These are phyloP conservation scores for Colletotrichum musae DNA, from an alignment of 2,329 filamentous ascomycete genomes.

Conservation along the genomic window DNA sequence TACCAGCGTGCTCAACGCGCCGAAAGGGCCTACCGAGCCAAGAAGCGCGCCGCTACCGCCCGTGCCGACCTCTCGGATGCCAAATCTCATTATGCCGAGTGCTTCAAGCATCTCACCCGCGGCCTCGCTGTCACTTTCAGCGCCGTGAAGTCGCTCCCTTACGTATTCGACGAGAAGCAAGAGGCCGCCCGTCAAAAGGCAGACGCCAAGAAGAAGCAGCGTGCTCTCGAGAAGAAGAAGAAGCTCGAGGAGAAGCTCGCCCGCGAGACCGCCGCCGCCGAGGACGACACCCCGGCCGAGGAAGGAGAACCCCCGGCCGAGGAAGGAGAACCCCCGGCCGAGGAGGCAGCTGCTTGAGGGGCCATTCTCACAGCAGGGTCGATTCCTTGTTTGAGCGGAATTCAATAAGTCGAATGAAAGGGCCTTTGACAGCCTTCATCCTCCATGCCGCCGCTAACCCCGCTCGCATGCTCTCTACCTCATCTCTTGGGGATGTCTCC, in stretches of 20 bases:
- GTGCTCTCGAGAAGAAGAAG: constrained; percentile 52
- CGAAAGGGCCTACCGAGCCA: constrained; percentile 57
- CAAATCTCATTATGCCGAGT: constrained; percentile 55
- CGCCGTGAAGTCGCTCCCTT: constrained; percentile 52
- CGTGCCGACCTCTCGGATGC: constrained; percentile 56
- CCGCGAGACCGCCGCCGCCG: constrained; percentile 42
- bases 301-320: constrained; percentile 24
- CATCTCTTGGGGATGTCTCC: too few relatives aligned
- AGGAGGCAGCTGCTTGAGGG: constrained; percentile 31
- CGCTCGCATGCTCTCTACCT: background rate
- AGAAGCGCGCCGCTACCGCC: constrained; percentile 57
- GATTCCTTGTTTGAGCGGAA: constrained; percentile 24
- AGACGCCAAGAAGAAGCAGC: constrained; percentile 49
- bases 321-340: constrained; percentile 18
- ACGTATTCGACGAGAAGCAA: constrained; percentile 55
- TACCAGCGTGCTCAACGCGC: constrained; percentile 56
- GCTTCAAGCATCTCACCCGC: constrained; percentile 52
- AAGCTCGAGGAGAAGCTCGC: constrained; percentile 52
- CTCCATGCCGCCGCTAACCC: background rate
- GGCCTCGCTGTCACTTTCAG: constrained; percentile 51
- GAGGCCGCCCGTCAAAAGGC: constrained; percentile 49
- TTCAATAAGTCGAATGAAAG: constrained; percentile 1
- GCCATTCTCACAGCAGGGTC: constrained; percentile 32
- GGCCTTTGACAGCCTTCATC: background rate
- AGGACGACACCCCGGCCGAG: constrained; percentile 15